Evolutionary conservation across 495 filamentous ascomycete genomes (phyloP).

Genomic region (Poronia punctata): DNA sequence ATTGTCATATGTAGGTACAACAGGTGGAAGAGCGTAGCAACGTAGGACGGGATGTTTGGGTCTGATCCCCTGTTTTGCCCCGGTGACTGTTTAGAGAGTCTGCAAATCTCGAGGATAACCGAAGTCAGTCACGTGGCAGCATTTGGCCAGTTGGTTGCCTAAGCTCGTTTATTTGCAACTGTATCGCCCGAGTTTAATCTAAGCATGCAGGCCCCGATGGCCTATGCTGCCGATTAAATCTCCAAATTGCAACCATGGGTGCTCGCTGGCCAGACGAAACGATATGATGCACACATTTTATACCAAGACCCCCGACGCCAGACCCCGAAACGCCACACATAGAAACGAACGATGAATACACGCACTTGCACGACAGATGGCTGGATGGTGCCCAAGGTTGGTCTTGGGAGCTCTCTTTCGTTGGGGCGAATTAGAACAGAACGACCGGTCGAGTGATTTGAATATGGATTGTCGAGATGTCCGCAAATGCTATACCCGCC

Average conservation of each 20-base stretch:
- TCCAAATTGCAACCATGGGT: constrained; percentile 3
- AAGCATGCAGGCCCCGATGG: constrained; percentile 3
- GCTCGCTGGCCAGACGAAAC: constrained; percentile 3
- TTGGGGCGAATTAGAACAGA: too few species aligned
- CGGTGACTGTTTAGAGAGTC: neutral
- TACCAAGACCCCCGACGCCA: constrained; percentile 7
- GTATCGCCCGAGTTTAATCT: neutral
- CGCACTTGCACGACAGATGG: too few species aligned
- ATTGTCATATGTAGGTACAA: too few species aligned
- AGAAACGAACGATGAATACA: constrained; percentile 11
- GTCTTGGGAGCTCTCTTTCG: too few species aligned
- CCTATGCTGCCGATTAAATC: constrained; percentile 7
- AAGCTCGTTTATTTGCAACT: constrained; percentile 3
- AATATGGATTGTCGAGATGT: neutral
- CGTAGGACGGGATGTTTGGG: neutral
- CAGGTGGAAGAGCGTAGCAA: neutral
- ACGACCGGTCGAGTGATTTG: too few species aligned
- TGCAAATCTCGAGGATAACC: constrained; percentile 2
- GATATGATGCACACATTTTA: constrained; percentile 2
- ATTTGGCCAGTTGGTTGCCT: neutral
- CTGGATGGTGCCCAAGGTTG: too few species aligned
- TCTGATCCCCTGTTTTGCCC: neutral
- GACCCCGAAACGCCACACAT: constrained; percentile 12
- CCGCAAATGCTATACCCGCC: neutral
- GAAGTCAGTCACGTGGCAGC: constrained; percentile 7